These are phyloP conservation scores for Apiotrichum mycotoxinovorans DNA, from an alignment of 1,284 basidiomycete genomes.

Conservation along the genomic window DNA sequence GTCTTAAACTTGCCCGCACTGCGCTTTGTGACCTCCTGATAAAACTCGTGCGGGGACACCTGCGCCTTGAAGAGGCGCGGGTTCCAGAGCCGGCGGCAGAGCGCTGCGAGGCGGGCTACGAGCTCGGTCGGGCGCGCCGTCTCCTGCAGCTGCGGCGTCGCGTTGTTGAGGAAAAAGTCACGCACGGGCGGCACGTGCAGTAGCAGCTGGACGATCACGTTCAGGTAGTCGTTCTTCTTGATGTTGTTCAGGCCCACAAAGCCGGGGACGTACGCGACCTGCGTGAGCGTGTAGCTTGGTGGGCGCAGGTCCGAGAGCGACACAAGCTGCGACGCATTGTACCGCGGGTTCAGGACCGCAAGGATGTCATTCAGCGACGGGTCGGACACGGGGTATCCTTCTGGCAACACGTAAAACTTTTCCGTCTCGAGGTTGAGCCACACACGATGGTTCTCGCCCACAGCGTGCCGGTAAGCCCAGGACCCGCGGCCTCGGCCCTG, in stretches of 20 bases:
- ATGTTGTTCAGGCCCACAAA: slow-evolving; percentile 98
- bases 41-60: slow-evolving; percentile 95
- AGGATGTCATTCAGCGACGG: slow-evolving; percentile 93
- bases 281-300: slow-evolving; percentile 73
- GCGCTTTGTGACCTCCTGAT: slow-evolving; percentile 89
- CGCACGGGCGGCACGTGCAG: slow-evolving; percentile 86
- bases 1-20: slow-evolving; percentile 85
- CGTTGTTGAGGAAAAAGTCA: slow-evolving; percentile 76
- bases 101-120: slow-evolving; percentile 74
- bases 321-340: slow-evolving; percentile 55
- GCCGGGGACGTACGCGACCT: slow-evolving; percentile 81
- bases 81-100: slow-evolving; percentile 95
- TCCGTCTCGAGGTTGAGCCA: slow-evolving; percentile 93
- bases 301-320: slow-evolving; percentile 57
- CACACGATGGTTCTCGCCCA: slow-evolving; percentile 96
- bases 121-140: slow-evolving; percentile 61
- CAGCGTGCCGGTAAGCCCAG: slow-evolving; percentile 94
- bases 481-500: slow-evolving; percentile 91
- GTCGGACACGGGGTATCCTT: slow-evolving; percentile 92
- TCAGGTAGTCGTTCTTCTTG: slow-evolving; percentile 94
- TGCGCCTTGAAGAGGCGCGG: slow-evolving; percentile 93
- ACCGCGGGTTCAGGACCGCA: slow-evolving; percentile 81
- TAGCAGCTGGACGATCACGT: slow-evolving; percentile 90
- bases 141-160: slow-evolving; percentile 50
- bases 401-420: slow-evolving; percentile 97